Percentiles rank a stretch among this genome's conserved stretches.
These are phyloP conservation scores for Colletotrichum camelliae DNA, from an alignment of 2,329 filamentous ascomycete genomes.

Conservation along the genomic window DNA sequence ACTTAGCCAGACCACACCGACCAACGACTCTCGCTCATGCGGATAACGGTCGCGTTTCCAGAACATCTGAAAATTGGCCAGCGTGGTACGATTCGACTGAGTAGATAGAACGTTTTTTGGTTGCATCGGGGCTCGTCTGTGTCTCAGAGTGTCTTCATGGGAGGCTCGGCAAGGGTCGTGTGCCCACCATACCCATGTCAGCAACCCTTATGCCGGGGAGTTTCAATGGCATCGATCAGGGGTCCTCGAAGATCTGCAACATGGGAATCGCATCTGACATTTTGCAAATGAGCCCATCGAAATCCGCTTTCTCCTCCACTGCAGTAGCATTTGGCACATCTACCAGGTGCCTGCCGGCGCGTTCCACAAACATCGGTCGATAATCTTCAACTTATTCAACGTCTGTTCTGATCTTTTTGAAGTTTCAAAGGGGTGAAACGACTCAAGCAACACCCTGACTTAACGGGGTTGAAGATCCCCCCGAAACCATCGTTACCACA, in stretches of 20 bases:
- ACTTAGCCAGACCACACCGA: neutral
- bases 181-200: neutral
- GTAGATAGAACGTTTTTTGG: slow-evolving; percentile 18
- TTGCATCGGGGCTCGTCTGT: neutral
- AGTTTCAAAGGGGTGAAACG: slow-evolving; percentile 7
- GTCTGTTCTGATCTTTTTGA: neutral
- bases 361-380: slow-evolving; percentile 15
- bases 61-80: slow-evolving; percentile 8
- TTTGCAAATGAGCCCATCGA: neutral
- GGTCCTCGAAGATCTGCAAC: neutral
- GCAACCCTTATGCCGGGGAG: slow-evolving; percentile 5
- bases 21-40: slow-evolving; percentile 1
- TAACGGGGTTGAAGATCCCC: neutral
- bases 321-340: neutral
- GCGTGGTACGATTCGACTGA: slow-evolving; percentile 15
- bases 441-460: neutral
- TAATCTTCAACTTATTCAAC: neutral
- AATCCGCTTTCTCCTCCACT: neutral
- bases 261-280: slow-evolving; percentile 1
- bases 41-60: neutral
- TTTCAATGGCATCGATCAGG: slow-evolving; percentile 1
- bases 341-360: neutral
- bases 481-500: neutral
- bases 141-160: slow-evolving; percentile 16
- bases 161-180: slow-evolving; percentile 10